Evolutionary conservation across 2,329 filamentous ascomycete genomes (phyloP).

Genomic region (Fusarium sp.): DNA sequence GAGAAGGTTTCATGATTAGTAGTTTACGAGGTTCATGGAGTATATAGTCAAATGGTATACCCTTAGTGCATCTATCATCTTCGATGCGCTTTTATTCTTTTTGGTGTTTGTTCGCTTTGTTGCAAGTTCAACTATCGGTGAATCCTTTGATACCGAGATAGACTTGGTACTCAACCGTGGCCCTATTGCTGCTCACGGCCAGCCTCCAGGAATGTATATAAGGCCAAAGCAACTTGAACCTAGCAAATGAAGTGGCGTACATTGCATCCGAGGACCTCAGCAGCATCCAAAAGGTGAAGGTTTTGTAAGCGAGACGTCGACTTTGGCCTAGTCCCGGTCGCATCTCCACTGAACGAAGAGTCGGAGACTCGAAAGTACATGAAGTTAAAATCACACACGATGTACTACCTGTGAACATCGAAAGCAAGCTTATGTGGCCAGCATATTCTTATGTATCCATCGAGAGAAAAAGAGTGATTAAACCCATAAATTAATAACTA

Average conservation of each 20-base stretch:
- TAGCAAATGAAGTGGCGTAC: rapidly evolving
- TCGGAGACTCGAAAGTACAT: too few species aligned
- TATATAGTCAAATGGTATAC: not conserved
- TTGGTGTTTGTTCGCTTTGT: rapidly evolving
- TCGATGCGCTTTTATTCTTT: rapidly evolving
- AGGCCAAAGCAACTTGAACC: rapidly evolving
- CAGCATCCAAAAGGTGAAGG: too few species aligned
- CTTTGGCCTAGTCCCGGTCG: not conserved
- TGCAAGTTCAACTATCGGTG: rapidly evolving
- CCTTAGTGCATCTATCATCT: not conserved
- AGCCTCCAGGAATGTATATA: rapidly evolving
- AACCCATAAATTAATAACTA: not conserved
- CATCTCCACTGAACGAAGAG: rapidly evolving
- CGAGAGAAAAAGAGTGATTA: rapidly evolving
- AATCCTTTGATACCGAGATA: too few species aligned
- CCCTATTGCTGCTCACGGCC: rapidly evolving
- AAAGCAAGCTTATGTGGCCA: rapidly evolving
- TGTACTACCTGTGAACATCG: rapidly evolving
- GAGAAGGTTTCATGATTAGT: not conserved
- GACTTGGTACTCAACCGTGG: rapidly evolving
- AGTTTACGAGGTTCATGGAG: not conserved
- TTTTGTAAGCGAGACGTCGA: rapidly evolving
- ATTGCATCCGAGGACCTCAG: rapidly evolving
- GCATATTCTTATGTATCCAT: rapidly evolving
- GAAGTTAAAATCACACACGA: rapidly evolving